Evolutionary conservation across 1,139 yeast species (phyloP).

Genomic region (Magnusiomyces ingens): DNA sequence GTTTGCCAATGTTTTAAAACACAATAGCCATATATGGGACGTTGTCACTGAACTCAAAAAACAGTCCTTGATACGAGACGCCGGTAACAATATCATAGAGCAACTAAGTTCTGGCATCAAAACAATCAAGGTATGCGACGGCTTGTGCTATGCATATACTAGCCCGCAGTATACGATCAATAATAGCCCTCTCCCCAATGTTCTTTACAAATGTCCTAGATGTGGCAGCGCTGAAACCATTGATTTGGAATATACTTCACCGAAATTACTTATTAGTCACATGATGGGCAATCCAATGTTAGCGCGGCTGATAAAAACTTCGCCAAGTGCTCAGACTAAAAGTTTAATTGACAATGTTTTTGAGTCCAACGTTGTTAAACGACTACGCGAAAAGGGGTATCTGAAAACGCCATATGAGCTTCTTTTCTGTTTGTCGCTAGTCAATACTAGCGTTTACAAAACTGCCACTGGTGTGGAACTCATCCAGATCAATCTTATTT

Average conservation of each 20-base stretch:
- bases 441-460: not conserved
- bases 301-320: not conserved
- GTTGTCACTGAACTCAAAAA: not conserved
- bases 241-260: conserved; percentile 1
- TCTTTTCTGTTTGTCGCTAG: not conserved
- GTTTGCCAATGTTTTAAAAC: not conserved
- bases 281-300: not conserved
- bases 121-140: not conserved
- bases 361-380: not conserved
- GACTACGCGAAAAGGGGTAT: not conserved
- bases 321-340: not conserved
- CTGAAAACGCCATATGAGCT: conserved; percentile 2
- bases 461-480: conserved; percentile 1
- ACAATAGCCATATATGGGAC: not conserved
- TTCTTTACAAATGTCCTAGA: not conserved
- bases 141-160: not conserved
- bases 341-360: not conserved
- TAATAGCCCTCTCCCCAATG: no score
- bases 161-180: no score
- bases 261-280: not conserved
- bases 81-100: not conserved
- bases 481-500: not conserved
- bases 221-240: conserved; percentile 1
- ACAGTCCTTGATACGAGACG: not conserved
- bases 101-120: not conserved